These are phyloP conservation scores for Dovyalis caffra DNA, from an alignment of 345 rosid species.

Conservation along the genomic window DNA sequence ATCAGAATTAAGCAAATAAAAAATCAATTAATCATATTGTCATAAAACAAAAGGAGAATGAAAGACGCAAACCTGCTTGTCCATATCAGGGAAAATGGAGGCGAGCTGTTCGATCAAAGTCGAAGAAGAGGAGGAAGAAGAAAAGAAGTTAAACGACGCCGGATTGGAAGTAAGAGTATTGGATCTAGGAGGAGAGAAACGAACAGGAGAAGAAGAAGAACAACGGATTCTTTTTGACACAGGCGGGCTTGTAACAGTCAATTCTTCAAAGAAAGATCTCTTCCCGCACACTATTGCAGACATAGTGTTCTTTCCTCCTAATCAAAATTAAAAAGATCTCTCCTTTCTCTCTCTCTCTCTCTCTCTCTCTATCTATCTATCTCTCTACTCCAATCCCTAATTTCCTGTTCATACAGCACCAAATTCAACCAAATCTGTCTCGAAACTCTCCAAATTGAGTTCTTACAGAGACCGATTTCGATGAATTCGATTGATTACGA, in stretches of 20 bases:
- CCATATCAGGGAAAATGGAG: slow-evolving; percentile 74
- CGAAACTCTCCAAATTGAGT: background rate
- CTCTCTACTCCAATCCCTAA: background rate
- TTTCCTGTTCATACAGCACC: slow-evolving; percentile 16
- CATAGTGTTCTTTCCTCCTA: slow-evolving; percentile 57
- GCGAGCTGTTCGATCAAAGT: slow-evolving; percentile 49
- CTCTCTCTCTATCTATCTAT: background rate
- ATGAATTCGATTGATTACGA: background rate
- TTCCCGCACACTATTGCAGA: slow-evolving; percentile 91
- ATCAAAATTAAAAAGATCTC: background rate
- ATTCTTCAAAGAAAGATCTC: slow-evolving; percentile 88
- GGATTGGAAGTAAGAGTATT: slow-evolving; percentile 20
- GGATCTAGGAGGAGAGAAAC: slow-evolving; percentile 52
- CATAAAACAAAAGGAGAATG: background rate
- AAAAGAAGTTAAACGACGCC: background rate
- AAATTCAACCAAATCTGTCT: background rate
- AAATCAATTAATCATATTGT: background rate
- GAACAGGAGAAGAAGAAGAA: slow-evolving; percentile 59
- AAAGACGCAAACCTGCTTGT: slow-evolving; percentile 65
- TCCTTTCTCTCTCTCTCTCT: background rate
- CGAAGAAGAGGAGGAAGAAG: slow-evolving; percentile 20
- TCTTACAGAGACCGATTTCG: background rate
- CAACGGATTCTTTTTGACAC: slow-evolving; percentile 66
- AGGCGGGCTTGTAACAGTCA: slow-evolving; percentile 50
- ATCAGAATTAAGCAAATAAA: background rate